A percentile compares a stretch with the other conserved stretches of the same genome.
phyloP scores from a whole-genome alignment of 176 grass and related monocot genomes.

The Pontederia paniculata region DNA sequence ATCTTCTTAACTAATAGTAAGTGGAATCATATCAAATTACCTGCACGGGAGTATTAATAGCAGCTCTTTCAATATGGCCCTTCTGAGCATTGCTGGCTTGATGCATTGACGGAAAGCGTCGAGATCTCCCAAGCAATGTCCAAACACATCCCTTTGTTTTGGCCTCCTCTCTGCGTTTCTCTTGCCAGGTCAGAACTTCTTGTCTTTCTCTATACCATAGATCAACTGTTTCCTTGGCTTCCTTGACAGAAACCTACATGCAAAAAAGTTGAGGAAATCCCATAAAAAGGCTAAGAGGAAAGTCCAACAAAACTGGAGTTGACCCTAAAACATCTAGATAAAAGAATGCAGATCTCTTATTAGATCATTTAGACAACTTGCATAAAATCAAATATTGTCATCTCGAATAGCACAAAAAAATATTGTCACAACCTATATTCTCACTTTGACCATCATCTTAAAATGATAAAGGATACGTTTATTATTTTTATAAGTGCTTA shows the following conservation, averaged over 20 bases:
- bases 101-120: slow-evolving; percentile 45
- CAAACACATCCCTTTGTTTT: slow-evolving; percentile 41
- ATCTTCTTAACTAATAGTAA: neutral
- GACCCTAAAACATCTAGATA: no score
- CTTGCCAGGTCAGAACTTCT: slow-evolving; percentile 72
- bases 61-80: slow-evolving; percentile 73
- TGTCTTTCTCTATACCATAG: slow-evolving; percentile 82
- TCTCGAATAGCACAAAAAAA: no score
- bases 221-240: slow-evolving; percentile 65
- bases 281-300: no score
- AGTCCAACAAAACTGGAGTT: no score
- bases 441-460: no score
- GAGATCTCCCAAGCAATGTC: slow-evolving; percentile 70
- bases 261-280: slow-evolving; percentile 12
- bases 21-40: no score
- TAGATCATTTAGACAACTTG: no score
- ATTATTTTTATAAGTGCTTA: no score
- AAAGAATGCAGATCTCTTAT: no score
- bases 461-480: no score
- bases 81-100: slow-evolving; percentile 33
- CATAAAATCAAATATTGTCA: no score
- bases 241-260: slow-evolving; percentile 52
- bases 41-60: slow-evolving; percentile 93
- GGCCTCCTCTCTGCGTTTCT: slow-evolving; percentile 40
- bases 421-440: no score